Evolutionary conservation across 768 basidiomycete species (phyloP), one percentile per base, ranked within the genome.

Genomic region (Chalciporus sphaerocephalus): DNA sequence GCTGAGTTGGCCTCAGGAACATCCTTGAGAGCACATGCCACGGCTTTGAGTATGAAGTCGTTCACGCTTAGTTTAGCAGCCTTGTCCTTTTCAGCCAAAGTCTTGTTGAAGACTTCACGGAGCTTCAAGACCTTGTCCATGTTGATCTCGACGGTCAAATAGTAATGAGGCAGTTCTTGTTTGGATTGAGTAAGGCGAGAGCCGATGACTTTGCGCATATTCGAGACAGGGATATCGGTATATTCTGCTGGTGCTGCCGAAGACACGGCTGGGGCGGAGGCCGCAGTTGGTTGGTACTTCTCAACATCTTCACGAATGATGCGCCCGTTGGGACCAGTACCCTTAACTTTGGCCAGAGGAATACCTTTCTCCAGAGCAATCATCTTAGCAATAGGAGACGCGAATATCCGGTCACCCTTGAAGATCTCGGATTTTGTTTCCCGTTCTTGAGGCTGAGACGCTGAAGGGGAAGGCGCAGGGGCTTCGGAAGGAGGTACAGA

Each of bases 1-100:
- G 94, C 93, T 41, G 92, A 91, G 74, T 99, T 99, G 55, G 85
- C 94, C 65, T 98, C 96, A 37, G 96, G 96, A 23, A 98, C 94
- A 60, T 98, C 96, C 34, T 80, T 77, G 40, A 98, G 76, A 2
- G 96, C 94, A 57, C 92, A 87, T 8, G 87, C 82, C 24, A 87
- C 82, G 5, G 92, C 96, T 71, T 99, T 99, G 62, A 98, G 83
- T 59, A 99, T 81, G 65, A 99, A 99, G 70, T 99, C 96, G 67
- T 98, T 98, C 48, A 99, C 91, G 55, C 91, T 94, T 42, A 99
- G 79, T 74, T 98, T 99, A 24, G 87, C 83, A 35, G 76, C 69
- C 73, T 94, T 95, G 66, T 93, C 91, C 69, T 89, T 87, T 60
- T 90, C 89, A 20, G 78, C 76, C 30, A 92, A 68, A 15, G 87